Base-by-base conservation (phyloP, 1,139 yeast species). In the Sugiyamaella castrensis region DNA sequence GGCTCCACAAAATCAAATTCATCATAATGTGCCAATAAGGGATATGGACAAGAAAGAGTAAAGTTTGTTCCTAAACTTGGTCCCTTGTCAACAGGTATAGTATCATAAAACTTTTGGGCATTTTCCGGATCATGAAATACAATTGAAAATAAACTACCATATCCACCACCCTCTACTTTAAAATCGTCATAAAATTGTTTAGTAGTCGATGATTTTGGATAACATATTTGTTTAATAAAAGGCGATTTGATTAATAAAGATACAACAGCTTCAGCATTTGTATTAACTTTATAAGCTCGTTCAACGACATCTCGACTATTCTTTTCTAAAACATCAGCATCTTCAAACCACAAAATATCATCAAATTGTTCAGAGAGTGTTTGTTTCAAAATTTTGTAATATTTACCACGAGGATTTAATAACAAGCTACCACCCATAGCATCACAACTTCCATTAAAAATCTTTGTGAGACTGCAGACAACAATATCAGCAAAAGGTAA, bases 381-480 rank as follows among this genome's bases (percentile, higher is more conserved):
- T 27, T 66, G 55, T 62, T 84, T 82, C 48, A 91, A 76, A 38
- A 59, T 58, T 0, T 58, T 48, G 67, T 86, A 89, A 53, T 69
- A 70, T 40, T 68, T 71, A n/a, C 91, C 76, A 8, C 72, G 62
- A 8, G 92, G 86, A 63, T 91, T 92, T 57, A 92, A 70, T 9
- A 89, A 83, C 54, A 91, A 69, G n/a, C 94, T 83, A 3, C 98
- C 98, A 0, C 92, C 96, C 91, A 91, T 86, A 47, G 92, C 97
- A 62, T 91, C 89, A 40, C 96, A 85, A 65, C 89, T 97, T 12
- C 98, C 98, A 28, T 94, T 84, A 62, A 92, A 92, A n/a, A 91
- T 87, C 67, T 92, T 92, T 9, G 98, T 91, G 56, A 92, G 73
- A 19, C 96, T 87, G 26, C 94, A 81, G 35, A 85, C 94, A 13